phyloP scores from a whole-genome alignment of 805 yeast species.

The Diddensiella santjacobensis region DNA sequence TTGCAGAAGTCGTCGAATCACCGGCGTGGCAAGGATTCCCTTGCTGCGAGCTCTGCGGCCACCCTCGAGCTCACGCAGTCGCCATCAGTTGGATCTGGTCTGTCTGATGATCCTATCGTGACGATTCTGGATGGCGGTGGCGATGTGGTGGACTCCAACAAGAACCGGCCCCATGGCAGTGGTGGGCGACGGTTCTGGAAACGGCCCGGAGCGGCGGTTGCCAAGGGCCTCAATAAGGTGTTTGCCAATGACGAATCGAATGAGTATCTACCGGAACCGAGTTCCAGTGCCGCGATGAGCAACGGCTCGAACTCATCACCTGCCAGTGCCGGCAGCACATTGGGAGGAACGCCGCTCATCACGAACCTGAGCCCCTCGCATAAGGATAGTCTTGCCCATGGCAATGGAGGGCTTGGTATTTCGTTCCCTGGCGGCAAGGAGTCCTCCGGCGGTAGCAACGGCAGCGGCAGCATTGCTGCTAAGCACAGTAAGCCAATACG shows the following conservation, averaged over 20 bases:
- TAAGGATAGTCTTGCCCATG: neutral
- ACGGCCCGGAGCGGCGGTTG: conserved; percentile 36
- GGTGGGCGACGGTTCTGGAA: conserved; percentile 31
- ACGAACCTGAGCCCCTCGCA: neutral
- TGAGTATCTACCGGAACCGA: neutral
- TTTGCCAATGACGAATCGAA: conserved; percentile 26
- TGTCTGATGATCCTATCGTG: conserved; percentile 27
- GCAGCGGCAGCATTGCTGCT: neutral
- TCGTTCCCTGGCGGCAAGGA: conserved; percentile 16
- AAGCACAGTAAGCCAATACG: conserved; percentile 7
- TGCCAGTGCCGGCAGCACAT: neutral
- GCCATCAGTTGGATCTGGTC: conserved; percentile 14
- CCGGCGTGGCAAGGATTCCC: conserved; percentile 3
- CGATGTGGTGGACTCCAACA: conserved; percentile 22
- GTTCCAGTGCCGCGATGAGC: neutral
- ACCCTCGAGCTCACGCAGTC: conserved; percentile 2
- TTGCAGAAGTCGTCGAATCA: neutral
- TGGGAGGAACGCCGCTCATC: neutral
- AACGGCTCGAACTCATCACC: neutral
- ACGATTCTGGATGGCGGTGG: conserved; percentile 28
- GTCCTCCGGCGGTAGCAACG: neutral
- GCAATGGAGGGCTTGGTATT: conserved; percentile 20
- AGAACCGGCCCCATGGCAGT: conserved; percentile 21
- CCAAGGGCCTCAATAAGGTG: conserved; percentile 36
- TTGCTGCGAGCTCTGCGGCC: neutral